These are phyloP conservation scores for Phytopythium mirpurense DNA, from an alignment of 352 stramenopile genomes.

Conservation along the genomic window DNA sequence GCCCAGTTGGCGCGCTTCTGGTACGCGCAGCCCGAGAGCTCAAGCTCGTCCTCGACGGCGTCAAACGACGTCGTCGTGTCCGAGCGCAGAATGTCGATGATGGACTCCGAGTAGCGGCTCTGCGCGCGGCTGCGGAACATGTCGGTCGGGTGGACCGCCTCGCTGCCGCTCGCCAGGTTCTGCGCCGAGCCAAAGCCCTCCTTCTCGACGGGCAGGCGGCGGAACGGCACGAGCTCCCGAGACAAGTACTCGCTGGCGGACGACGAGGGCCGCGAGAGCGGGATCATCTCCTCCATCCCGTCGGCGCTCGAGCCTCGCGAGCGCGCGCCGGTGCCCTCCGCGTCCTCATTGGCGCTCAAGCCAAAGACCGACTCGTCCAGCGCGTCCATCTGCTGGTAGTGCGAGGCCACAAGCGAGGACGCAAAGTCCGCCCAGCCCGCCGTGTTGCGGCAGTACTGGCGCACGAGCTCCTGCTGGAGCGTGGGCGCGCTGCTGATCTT, in stretches of 20 bases:
- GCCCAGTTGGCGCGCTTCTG: slow-evolving; percentile 74
- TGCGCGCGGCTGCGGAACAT: slow-evolving; percentile 71
- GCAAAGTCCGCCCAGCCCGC: slow-evolving; percentile 61
- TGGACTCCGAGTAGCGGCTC: slow-evolving; percentile 64
- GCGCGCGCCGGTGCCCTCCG: slow-evolving; percentile 8
- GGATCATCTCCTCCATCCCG: slow-evolving; percentile 43
- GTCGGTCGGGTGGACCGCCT: slow-evolving; percentile 56
- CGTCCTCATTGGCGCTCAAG: slow-evolving; percentile 10
- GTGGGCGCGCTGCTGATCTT: slow-evolving; percentile 71
- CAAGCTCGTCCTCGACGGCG: slow-evolving; percentile 42
- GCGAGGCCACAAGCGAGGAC: slow-evolving; percentile 56
- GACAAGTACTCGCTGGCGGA: slow-evolving; percentile 67
- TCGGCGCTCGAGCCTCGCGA: slow-evolving; percentile 27
- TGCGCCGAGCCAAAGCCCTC: slow-evolving; percentile 62
- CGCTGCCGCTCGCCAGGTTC: slow-evolving; percentile 50
- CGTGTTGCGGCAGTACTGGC: slow-evolving; percentile 63
- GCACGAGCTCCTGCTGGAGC: slow-evolving; percentile 72
- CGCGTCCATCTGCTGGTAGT: slow-evolving; percentile 76
- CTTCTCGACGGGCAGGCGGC: slow-evolving; percentile 59
- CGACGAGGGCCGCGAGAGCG: slow-evolving; percentile 43
- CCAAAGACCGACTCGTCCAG: slow-evolving; percentile 46
- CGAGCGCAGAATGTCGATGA: slow-evolving; percentile 61
- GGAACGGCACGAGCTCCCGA: slow-evolving; percentile 56
- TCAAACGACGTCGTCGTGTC: slow-evolving; percentile 57
- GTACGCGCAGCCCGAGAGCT: slow-evolving; percentile 57